These are phyloP conservation scores for Ogataea nitratoaversa DNA, from an alignment of 805 yeast genomes.

Conservation along the genomic window DNA sequence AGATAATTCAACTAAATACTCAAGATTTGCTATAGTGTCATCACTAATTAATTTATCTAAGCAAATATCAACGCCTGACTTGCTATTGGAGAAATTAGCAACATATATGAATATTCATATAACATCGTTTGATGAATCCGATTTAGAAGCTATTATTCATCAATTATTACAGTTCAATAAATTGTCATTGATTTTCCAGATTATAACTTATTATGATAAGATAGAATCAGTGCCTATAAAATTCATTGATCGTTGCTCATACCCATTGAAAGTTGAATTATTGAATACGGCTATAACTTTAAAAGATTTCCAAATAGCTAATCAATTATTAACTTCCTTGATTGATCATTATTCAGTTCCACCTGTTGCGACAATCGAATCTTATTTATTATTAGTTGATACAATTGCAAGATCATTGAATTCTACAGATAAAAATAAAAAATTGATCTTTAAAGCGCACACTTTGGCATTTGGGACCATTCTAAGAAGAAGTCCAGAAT, in stretches of 20 bases:
- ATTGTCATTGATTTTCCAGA: neutral
- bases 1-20: slow-evolving; percentile 4
- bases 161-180: neutral
- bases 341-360: slow-evolving; percentile 12
- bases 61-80: neutral
- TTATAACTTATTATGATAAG: neutral
- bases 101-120: slow-evolving; percentile 4
- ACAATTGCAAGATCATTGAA: slow-evolving; percentile 12
- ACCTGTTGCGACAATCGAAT: slow-evolving; percentile 5
- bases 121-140: slow-evolving; percentile 4
- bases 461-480: slow-evolving; percentile 13
- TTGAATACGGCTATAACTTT: slow-evolving; percentile 11
- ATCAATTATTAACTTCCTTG: slow-evolving; percentile 12
- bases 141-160: slow-evolving; percentile 6
- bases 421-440: slow-evolving; percentile 13
- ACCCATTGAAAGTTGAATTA: slow-evolving; percentile 9
- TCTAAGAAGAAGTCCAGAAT: slow-evolving; percentile 7
- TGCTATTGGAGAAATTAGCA: slow-evolving; percentile 3
- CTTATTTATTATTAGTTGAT: slow-evolving; percentile 15
- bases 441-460: slow-evolving; percentile 23
- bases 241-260: slow-evolving; percentile 6
- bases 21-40: slow-evolving; percentile 6
- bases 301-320: slow-evolving; percentile 18
- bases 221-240: neutral
- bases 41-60: slow-evolving; percentile 4